Evolutionary conservation across 2,329 filamentous ascomycete species (phyloP).

Genomic region (Verticillium dahliae): DNA sequence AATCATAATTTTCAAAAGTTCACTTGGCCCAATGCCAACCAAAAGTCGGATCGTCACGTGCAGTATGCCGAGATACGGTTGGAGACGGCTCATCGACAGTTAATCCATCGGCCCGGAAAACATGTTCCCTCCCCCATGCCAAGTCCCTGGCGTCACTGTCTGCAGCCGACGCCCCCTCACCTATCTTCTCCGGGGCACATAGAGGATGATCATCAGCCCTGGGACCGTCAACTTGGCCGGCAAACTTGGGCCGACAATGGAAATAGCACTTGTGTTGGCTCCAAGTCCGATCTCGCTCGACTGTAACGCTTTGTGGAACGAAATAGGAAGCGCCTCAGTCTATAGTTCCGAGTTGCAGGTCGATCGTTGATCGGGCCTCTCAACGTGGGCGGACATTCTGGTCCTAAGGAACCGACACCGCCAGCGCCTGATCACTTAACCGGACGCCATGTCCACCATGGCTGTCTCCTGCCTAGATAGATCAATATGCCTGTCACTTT

Average conservation of each 20-base stretch:
- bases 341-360: neutral
- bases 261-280: neutral
- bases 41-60: neutral
- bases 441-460: neutral
- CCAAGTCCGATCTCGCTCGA: neutral
- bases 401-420: neutral
- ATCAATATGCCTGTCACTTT: neutral
- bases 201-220: neutral
- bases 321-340: neutral
- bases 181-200: neutral
- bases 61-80: neutral
- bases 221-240: neutral
- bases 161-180: neutral
- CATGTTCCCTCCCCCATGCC: neutral
- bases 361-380: neutral
- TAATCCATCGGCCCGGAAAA: neutral
- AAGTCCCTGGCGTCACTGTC: neutral
- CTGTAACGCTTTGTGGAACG: neutral
- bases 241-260: neutral
- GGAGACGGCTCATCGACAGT: neutral
- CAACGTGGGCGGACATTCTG: neutral
- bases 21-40: neutral
- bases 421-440: neutral
- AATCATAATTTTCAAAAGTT: neutral
- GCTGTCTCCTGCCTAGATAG: neutral